phyloP scores from a whole-genome alignment of 2,329 filamentous ascomycete species.

The Botrytis fragariae region DNA sequence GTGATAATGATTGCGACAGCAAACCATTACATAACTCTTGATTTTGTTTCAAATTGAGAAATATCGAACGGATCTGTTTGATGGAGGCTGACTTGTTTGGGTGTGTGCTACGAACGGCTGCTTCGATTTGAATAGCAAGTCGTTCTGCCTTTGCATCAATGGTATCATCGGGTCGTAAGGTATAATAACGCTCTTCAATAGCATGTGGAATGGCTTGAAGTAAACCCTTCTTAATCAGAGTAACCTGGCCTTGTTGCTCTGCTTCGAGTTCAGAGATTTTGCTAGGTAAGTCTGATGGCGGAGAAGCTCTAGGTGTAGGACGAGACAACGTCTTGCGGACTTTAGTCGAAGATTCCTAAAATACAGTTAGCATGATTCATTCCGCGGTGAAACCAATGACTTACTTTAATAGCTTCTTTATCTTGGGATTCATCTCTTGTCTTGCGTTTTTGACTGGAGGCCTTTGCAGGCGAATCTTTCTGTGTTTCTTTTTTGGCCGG shows the following conservation, averaged over 20 bases:
- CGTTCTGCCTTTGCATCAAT: conserved; percentile 64
- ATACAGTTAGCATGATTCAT: background rate
- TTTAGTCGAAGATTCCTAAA: conserved; percentile 46
- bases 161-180: conserved; percentile 61
- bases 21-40: conserved; percentile 72
- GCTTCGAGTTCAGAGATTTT: conserved; percentile 57
- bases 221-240: conserved; percentile 68
- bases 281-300: conserved; percentile 46
- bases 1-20: conserved; percentile 67
- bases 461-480: conserved; percentile 9
- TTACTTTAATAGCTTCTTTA: conserved; percentile 48
- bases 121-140: conserved; percentile 77
- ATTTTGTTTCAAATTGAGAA: conserved; percentile 89
- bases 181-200: conserved; percentile 62
- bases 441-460: conserved; percentile 41
- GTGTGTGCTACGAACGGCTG: conserved; percentile 60
- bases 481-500: conserved; percentile 38
- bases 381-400: conserved; percentile 13
- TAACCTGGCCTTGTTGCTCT: conserved; percentile 65
- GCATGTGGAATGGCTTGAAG: conserved; percentile 62
- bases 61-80: conserved; percentile 69
- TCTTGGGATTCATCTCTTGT: conserved; percentile 56
- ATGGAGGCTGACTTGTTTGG: conserved; percentile 52
- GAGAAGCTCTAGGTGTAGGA: conserved; percentile 37
- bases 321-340: conserved; percentile 56